Percentiles rank a stretch among this genome's conserved stretches.
These are phyloP conservation scores for Kluyveromyces sp. DNA, from an alignment of 1,139 yeast genomes.

Conservation along the genomic window DNA sequence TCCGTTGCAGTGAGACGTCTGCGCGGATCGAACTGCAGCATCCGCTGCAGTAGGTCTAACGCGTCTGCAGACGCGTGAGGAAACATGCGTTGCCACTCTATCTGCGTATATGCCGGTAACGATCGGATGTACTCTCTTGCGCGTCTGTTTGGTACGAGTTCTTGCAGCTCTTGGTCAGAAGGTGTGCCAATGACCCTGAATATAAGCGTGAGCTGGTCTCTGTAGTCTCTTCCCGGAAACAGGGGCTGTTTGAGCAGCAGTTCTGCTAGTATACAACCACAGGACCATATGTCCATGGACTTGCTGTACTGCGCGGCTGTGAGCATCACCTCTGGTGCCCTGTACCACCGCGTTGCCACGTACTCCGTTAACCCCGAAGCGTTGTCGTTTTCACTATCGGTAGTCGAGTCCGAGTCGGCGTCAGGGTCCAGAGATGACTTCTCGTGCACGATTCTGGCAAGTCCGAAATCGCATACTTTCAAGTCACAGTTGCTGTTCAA, in stretches of 20 bases:
- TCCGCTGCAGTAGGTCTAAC: conserved; percentile 64
- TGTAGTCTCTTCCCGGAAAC: conserved; percentile 92
- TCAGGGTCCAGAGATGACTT: conserved; percentile 28
- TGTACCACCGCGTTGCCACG: conserved; percentile 95
- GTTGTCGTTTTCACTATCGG: conserved; percentile 36
- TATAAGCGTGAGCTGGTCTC: conserved; percentile 79
- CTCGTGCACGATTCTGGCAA: conserved; percentile 49
- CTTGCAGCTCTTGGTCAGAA: conserved; percentile 66
- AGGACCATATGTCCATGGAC: conserved; percentile 95
- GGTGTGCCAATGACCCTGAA: conserved; percentile 92
- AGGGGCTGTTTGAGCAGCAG: conserved; percentile 81
- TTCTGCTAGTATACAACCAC: conserved; percentile 93
- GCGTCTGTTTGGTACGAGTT: conserved; percentile 64
- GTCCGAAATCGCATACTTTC: conserved; percentile 90
- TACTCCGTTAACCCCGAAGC: conserved; percentile 84
- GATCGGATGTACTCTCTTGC: conserved; percentile 82
- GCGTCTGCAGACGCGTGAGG: conserved; percentile 59
- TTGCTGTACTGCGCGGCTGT: conserved; percentile 89
- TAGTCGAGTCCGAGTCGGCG: conserved; percentile 17
- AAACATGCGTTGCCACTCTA: conserved; percentile 48
- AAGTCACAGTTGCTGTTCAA: conserved; percentile 90
- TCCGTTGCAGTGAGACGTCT: conserved; percentile 73
- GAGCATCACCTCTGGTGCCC: conserved; percentile 96
- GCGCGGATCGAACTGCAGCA: conserved; percentile 74
- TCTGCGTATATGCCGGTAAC: conserved; percentile 52